Evolutionary conservation across 345 rosid species (phyloP).

Genomic region (Arabidopsis suecica): DNA sequence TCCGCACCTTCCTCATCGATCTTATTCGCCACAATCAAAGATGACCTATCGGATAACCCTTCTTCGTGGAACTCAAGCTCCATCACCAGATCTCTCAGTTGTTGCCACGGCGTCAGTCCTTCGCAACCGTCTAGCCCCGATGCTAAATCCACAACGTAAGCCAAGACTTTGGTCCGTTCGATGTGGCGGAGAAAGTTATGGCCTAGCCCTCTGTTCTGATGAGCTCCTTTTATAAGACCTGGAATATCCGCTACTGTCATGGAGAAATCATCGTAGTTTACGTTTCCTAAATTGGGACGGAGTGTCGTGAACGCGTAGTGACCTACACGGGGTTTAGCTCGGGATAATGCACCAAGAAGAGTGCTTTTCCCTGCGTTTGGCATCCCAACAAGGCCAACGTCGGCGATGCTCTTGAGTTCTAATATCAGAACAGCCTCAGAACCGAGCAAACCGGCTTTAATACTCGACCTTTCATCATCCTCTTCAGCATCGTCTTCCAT

Average conservation of each 20-base stretch:
- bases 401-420: slow-evolving; percentile 95
- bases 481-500: slow-evolving; percentile 42
- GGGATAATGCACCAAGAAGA: slow-evolving; percentile 82
- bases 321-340: slow-evolving; percentile 84
- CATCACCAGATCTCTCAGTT: slow-evolving; percentile 68
- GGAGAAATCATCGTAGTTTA: slow-evolving; percentile 77
- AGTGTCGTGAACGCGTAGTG: slow-evolving; percentile 91
- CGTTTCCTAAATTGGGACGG: slow-evolving; percentile 85
- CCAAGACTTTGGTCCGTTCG: slow-evolving; percentile 92
- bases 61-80: slow-evolving; percentile 90
- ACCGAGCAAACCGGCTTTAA: slow-evolving; percentile 64
- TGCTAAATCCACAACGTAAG: slow-evolving; percentile 86
- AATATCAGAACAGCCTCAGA: slow-evolving; percentile 66
- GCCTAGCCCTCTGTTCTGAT: slow-evolving; percentile 84
- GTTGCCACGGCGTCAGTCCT: slow-evolving; percentile 88
- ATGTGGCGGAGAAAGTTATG: slow-evolving; percentile 92
- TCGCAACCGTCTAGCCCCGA: slow-evolving; percentile 69
- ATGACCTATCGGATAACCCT: slow-evolving; percentile 76
- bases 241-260: slow-evolving; percentile 96
- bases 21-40: slow-evolving; percentile 83
- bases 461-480: slow-evolving; percentile 47
- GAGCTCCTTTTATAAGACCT: slow-evolving; percentile 91
- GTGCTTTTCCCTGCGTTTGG: slow-evolving; percentile 98
- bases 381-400: slow-evolving; percentile 97
- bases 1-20: slow-evolving; percentile 82